Evolutionary conservation across 257 asterid species (phyloP).

Genomic region (Marsdenia floribunda): DNA sequence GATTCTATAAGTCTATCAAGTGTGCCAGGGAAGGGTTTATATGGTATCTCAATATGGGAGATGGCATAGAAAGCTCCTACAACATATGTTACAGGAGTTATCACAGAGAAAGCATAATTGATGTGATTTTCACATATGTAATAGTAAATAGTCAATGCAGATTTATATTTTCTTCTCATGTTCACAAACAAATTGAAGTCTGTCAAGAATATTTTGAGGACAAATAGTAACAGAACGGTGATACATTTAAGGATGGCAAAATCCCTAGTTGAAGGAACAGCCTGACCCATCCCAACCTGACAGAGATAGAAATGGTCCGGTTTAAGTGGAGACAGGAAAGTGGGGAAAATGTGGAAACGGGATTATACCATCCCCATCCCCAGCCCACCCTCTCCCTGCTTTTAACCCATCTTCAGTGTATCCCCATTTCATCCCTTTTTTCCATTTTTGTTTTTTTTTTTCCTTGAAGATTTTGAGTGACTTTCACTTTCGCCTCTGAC

Average conservation of each 20-base stretch:
- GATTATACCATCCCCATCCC: too few relatives aligned
- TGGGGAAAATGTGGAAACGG: too few relatives aligned
- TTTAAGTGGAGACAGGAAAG: too few relatives aligned
- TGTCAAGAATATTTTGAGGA: conserved; percentile 2
- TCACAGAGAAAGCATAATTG: background rate
- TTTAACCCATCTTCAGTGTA: too few relatives aligned
- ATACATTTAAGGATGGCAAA: background rate
- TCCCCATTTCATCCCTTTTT: too few relatives aligned
- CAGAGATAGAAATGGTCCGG: too few relatives aligned
- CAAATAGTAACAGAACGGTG: background rate
- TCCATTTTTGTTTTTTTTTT: too few relatives aligned
- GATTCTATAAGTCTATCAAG: background rate
- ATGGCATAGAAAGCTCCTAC: background rate
- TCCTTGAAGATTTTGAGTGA: too few relatives aligned
- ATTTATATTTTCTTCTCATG: background rate
- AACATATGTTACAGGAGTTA: background rate
- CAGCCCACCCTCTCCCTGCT: too few relatives aligned
- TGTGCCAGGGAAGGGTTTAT: background rate
- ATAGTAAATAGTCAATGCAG: background rate
- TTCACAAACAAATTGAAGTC: background rate
- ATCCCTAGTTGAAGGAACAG: too few relatives aligned
- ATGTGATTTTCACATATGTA: background rate
- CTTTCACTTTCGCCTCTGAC: too few relatives aligned
- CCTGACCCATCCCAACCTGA: too few relatives aligned
- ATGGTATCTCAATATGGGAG: background rate